Conservation (phyloP, 768 basidiomycete genomes). For the Rhizopogon vulgaris region DNA sequence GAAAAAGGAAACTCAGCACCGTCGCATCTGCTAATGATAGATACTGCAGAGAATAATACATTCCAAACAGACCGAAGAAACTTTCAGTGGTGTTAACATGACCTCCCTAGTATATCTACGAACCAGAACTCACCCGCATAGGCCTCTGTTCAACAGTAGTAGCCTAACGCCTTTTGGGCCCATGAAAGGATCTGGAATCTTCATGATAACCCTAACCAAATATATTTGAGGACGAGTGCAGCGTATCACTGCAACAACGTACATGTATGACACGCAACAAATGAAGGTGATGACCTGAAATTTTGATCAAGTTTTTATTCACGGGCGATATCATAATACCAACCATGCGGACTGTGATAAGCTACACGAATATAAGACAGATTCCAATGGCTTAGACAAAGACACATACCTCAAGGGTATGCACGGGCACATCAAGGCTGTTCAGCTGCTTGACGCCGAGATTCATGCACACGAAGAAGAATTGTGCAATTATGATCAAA, state of each 20-base stretch:
- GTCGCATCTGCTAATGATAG: constrained; percentile 75
- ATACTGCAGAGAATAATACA: constrained; percentile 69
- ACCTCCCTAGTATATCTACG: neutral
- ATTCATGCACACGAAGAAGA: constrained; percentile 58
- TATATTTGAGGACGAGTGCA: neutral
- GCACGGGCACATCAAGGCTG: constrained; percentile 49
- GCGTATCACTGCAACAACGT: constrained; percentile 6
- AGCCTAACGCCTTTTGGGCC: constrained; percentile 66
- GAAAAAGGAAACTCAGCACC: constrained; percentile 69
- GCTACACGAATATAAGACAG: constrained; percentile 19
- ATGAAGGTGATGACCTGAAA: constrained; percentile 45
- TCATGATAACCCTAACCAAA: constrained; percentile 27
- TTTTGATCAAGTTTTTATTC: neutral
- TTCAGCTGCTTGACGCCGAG: constrained; percentile 59
- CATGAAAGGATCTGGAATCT: constrained; percentile 51
- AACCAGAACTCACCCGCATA: constrained; percentile 47
- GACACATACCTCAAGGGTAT: constrained; percentile 45
- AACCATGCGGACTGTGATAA: constrained; percentile 59
- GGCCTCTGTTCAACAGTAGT: constrained; percentile 51
- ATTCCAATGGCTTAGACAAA: neutral
- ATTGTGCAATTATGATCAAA: constrained; percentile 49
- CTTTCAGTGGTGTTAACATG: constrained; percentile 25
- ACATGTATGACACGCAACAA: constrained; percentile 50
- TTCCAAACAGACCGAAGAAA: constrained; percentile 65
- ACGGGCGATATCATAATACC: constrained; percentile 4